Base-by-base conservation (phyloP, 2,329 filamentous ascomycete species). In the Apiospora marii region DNA sequence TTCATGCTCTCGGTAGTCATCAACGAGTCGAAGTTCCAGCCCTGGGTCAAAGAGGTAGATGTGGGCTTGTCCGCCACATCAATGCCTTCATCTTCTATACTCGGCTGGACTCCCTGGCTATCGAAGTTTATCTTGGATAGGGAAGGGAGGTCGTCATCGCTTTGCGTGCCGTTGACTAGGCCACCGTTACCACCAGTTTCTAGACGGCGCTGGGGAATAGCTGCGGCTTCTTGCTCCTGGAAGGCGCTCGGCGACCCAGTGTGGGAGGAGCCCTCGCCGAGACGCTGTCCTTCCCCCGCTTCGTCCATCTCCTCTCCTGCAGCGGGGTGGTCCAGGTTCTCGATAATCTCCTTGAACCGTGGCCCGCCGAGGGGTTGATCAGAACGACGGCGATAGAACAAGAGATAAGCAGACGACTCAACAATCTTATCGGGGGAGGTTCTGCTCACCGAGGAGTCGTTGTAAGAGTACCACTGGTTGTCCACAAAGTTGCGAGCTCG, bases 301-400 rank as follows among this genome's bases (percentile, higher is more conserved):
- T 84, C 84, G 12, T 78, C 79, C 67, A 79, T 81, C 69, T 89
- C 88, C 70, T 82, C 85, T 73, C 84, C 85, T 69, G 83, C 81
- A 37, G 82, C 81, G 70, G 87, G 83, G 73, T 88, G 87, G 75
- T 88, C 87, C 78, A 89, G 93, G 71, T 88, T 86, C 70, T 91
- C 88, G 71, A 94, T 86, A 69, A 98, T 91, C 75, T 92, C 86
- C 76, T 92, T 89, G 73, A 98, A 92, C 70, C 89, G 89, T 64
- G 92, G 88, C 37, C 95, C 95, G 72, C 96, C 96, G 76, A 99
- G 90, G 74, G 94, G 93, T 74, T 83, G 84, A 10, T 89, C 87
- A 6, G 94, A 94, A 75, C 94, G 92, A 72, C 96, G 93, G 53
- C 96, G 94, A 84, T 99, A 99, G 86, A 99, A 99, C 46, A 99